phyloP scores from a whole-genome alignment of 306 rosid genomes.

The Gillenia trifoliata region DNA sequence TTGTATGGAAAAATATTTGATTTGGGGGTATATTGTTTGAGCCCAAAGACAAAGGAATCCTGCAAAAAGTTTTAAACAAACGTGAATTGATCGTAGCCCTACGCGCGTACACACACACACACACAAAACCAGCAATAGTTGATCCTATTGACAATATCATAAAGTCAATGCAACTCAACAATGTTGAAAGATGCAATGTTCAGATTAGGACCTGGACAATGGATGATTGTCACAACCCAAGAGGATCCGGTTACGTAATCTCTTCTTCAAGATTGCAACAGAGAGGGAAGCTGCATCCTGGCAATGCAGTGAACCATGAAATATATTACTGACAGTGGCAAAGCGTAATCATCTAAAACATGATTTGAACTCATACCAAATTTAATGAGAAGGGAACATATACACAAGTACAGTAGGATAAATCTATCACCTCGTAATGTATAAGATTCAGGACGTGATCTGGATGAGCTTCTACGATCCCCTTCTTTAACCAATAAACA shows the following conservation, averaged over 20 bases:
- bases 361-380: neutral
- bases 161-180: neutral
- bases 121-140: neutral
- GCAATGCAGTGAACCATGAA: neutral
- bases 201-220: conserved; percentile 61
- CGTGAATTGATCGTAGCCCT: neutral
- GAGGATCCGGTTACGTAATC: conserved; percentile 51
- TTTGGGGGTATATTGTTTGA: no score
- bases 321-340: conserved; percentile 1
- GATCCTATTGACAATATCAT: neutral
- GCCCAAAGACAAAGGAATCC: no score
- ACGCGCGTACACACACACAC: neutral
- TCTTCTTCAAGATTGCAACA: conserved; percentile 72
- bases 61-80: no score
- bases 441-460: conserved; percentile 89
- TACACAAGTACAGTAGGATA: conserved; percentile 9
- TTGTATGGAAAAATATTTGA: no score
- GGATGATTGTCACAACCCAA: conserved; percentile 96
- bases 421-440: conserved; percentile 81
- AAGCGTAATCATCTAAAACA: neutral
- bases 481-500: conserved; percentile 79
- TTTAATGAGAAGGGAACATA: neutral
- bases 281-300: conserved; percentile 96
- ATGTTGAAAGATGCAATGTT: neutral
- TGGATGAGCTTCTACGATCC: conserved; percentile 66